These are phyloP conservation scores for Russula vinacea DNA, from an alignment of 768 basidiomycete species.

Conservation along the genomic window DNA sequence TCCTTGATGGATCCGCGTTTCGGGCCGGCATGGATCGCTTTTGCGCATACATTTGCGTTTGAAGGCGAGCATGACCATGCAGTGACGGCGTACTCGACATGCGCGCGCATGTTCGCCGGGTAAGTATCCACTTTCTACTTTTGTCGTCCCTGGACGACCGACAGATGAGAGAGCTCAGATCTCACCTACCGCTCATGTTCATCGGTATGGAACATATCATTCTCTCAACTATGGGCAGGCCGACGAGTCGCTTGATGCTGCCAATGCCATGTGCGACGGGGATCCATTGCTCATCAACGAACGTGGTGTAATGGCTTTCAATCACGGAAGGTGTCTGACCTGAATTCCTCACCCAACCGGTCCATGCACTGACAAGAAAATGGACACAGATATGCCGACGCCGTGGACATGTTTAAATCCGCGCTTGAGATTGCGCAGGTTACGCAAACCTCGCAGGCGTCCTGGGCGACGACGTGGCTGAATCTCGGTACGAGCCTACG, in stretches of 20 bases:
- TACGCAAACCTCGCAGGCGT: constrained; percentile 77
- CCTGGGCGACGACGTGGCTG: constrained; percentile 87
- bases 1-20: constrained; percentile 96
- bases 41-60: constrained; percentile 94
- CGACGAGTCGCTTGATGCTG: constrained; percentile 83
- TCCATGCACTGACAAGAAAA: neutral
- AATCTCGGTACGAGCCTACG: constrained; percentile 90
- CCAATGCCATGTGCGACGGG: constrained; percentile 73
- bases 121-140: constrained; percentile 38
- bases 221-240: constrained; percentile 75
- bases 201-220: constrained; percentile 98
- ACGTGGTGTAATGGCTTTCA: constrained; percentile 88
- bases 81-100: constrained; percentile 96
- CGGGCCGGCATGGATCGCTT: constrained; percentile 95
- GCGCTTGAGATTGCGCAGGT: constrained; percentile 80
- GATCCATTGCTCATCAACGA: constrained; percentile 93
- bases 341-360: neutral
- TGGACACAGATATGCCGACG: constrained; percentile 61
- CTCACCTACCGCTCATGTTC: constrained; percentile 90
- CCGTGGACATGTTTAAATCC: constrained; percentile 65
- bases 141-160: constrained; percentile 5
- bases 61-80: constrained; percentile 99
- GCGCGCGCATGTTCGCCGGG: constrained; percentile 93
- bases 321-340: constrained; percentile 68
- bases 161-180: constrained; percentile 48